Conservation (phyloP, 1,284 basidiomycete species). For the Cerrena zonata region DNA sequence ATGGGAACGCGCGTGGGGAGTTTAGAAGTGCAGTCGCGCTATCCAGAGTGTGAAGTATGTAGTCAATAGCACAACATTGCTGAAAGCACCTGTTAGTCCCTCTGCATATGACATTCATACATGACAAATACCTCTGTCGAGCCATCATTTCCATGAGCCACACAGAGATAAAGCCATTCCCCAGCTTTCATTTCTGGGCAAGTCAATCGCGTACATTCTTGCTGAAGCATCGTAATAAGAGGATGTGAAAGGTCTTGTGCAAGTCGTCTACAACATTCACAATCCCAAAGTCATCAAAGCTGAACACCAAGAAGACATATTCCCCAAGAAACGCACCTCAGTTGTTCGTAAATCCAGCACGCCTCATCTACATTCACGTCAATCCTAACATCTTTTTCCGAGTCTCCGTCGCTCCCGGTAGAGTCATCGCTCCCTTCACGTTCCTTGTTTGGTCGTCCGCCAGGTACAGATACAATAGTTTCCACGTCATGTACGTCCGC, state of each 20-base stretch:
- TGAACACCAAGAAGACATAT: no score
- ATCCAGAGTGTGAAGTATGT: constrained; percentile 91
- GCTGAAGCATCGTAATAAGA: constrained; percentile 79
- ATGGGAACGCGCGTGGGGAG: constrained; percentile 87
- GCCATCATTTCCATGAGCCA: constrained; percentile 79
- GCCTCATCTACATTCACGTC: constrained; percentile 66
- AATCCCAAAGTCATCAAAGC: no score
- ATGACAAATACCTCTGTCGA: constrained; percentile 58
- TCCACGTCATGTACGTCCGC: constrained; percentile 85
- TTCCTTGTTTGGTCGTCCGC: constrained; percentile 17
- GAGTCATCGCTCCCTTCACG: constrained; percentile 16
- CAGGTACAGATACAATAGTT: constrained; percentile 73
- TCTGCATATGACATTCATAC: constrained; percentile 11
- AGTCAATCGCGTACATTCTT: constrained; percentile 74
- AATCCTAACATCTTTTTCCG: constrained; percentile 37
- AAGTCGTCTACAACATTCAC: constrained; percentile 85
- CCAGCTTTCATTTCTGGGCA: constrained; percentile 97
- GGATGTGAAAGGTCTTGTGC: constrained; percentile 89
- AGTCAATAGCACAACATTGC: constrained; percentile 97
- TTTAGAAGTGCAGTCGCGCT: constrained; percentile 90
- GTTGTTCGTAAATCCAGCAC: constrained; percentile 94
- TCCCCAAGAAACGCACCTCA: constrained; percentile 75
- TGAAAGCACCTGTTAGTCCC: constrained; percentile 23
- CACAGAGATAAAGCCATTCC: constrained; percentile 94
- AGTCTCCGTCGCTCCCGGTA: constrained; percentile 35